A percentile compares a stretch with the other conserved stretches of the same genome.
Conservation (phyloP, 306 rosid species). For the Ceratonia siliqua region DNA sequence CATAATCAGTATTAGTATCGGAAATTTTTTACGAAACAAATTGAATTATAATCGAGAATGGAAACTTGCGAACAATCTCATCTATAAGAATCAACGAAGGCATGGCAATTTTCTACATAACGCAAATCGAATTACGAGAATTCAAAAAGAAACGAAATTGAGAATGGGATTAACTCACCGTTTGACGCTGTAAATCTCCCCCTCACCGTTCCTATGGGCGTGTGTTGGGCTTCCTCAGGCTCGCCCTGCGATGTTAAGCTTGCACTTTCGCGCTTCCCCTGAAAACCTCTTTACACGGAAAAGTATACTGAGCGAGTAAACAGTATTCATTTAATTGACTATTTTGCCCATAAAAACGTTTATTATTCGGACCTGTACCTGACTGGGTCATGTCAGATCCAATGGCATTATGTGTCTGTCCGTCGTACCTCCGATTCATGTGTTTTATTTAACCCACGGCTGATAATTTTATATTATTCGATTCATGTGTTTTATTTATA, state of each 20-base stretch:
- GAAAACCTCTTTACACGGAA: no score
- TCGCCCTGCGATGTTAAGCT: background rate
- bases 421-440: no score
- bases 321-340: background rate
- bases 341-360: background rate
- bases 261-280: background rate
- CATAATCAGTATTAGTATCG: background rate
- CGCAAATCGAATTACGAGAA: background rate
- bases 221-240: background rate
- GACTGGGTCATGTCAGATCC: no score
- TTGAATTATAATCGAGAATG: background rate
- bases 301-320: background rate
- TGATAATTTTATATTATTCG: no score
- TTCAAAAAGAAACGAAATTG: background rate
- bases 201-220: background rate
- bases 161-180: background rate
- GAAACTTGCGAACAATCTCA: background rate
- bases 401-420: no score
- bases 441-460: no score
- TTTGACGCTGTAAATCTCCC: background rate
- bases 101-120: no score
- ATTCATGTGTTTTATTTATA: no score
- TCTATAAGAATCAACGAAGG: background rate
- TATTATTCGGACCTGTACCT: no score
- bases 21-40: background rate